Percentiles rank a stretch among this genome's conserved stretches.
phyloP scores from a whole-genome alignment of 2,329 filamentous ascomycete species.

The Curvularia sp. region DNA sequence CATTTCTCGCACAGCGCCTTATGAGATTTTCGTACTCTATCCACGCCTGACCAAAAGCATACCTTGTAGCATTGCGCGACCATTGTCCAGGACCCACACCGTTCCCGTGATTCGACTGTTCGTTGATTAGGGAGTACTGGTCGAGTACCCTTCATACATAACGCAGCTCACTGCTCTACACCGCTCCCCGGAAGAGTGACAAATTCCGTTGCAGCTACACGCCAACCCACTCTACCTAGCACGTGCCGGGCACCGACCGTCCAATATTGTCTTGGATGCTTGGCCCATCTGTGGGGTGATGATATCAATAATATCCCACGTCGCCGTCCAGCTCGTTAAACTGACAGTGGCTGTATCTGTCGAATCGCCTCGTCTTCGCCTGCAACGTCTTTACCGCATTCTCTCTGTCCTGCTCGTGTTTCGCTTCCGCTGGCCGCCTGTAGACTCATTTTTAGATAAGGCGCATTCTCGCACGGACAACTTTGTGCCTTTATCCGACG shows the following conservation, averaged over 20 bases:
- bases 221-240: neutral
- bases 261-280: neutral
- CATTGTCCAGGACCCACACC: neutral
- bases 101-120: neutral
- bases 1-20: neutral
- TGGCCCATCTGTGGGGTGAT: neutral
- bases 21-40: neutral
- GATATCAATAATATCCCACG: neutral
- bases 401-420: neutral
- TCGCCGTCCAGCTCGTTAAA: neutral
- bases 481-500: neutral
- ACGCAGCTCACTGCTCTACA: neutral
- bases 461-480: neutral
- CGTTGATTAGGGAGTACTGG: neutral
- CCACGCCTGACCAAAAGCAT: constrained; percentile 1
- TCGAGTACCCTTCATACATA: neutral
- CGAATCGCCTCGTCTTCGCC: neutral
- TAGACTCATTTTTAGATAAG: neutral
- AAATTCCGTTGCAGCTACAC: constrained; percentile 6
- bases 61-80: neutral
- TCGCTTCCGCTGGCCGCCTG: neutral
- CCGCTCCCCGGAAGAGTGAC: constrained; percentile 8
- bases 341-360: neutral
- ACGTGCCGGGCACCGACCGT: neutral
- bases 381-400: neutral